These are phyloP conservation scores for Coffea eugenioides DNA, from an alignment of 257 asterid genomes.

Conservation along the genomic window DNA sequence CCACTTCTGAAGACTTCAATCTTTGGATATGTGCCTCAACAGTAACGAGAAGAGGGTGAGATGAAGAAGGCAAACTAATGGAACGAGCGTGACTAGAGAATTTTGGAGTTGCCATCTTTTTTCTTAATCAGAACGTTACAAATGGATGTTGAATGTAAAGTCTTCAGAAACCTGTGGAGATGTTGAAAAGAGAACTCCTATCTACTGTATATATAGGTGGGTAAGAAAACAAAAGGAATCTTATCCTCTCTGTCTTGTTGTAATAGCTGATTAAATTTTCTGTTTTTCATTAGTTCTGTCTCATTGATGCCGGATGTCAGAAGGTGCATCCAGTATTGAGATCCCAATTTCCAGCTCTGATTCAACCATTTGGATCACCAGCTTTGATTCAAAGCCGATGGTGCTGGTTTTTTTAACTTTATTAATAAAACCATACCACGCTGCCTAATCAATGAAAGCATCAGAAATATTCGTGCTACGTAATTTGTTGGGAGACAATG, in stretches of 20 bases:
- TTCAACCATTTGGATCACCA: neutral
- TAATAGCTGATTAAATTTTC: neutral
- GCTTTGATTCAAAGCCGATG: neutral
- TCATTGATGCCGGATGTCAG: constrained; percentile 1
- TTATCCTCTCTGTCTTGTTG: neutral
- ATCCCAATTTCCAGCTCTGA: neutral
- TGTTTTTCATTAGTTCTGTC: neutral
- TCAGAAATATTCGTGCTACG: neutral
- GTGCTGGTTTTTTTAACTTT: neutral
- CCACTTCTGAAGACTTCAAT: constrained; percentile 24
- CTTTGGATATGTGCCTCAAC: constrained; percentile 27
- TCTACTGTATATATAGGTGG: constrained; percentile 9
- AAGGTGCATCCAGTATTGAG: neutral
- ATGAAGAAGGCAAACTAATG: constrained; percentile 38
- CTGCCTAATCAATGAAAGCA: neutral
- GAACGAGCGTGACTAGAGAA: constrained; percentile 15
- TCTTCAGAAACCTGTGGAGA: neutral
- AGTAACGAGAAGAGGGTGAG: constrained; percentile 30
- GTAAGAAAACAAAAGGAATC: constrained; percentile 9
- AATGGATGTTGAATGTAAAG: neutral
- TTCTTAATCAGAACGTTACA: neutral
- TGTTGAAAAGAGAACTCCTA: constrained; percentile 8
- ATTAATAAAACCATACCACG: neutral
- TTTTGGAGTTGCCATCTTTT: constrained; percentile 24
- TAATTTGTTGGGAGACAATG: neutral